Conservation (phyloP, 352 stramenopile genomes). For the Globisporangium viniferum region DNA sequence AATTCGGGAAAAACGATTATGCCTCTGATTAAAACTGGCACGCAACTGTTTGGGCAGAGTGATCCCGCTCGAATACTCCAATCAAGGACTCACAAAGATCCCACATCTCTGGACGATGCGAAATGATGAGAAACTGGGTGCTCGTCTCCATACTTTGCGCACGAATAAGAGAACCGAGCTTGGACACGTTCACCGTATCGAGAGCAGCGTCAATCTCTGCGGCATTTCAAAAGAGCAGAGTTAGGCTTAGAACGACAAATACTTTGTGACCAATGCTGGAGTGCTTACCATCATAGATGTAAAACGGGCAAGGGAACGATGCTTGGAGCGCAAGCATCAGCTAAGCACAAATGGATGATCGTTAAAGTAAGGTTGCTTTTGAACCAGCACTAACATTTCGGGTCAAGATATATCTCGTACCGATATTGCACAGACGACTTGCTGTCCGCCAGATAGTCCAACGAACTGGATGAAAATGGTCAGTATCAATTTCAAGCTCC, state of each 20-base stretch:
- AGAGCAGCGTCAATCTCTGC: not conserved
- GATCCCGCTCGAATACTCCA: conserved; percentile 27
- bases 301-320: not conserved
- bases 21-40: conserved; percentile 21
- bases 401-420: not conserved
- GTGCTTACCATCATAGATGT: not conserved
- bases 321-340: not conserved
- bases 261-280: not conserved
- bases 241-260: not conserved
- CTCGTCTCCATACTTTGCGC: not conserved
- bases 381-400: not conserved
- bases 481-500: not conserved
- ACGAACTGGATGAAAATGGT: not conserved
- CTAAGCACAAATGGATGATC: not conserved
- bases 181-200: not conserved
- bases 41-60: conserved; percentile 24
- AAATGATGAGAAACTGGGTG: not conserved
- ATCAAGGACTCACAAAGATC: conserved; percentile 21
- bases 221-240: not conserved
- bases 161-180: not conserved
- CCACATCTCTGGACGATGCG: conserved; percentile 31
- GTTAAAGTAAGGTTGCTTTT: not conserved
- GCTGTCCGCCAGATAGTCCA: not conserved
- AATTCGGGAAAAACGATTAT: conserved; percentile 2
- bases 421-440: not conserved